These are phyloP conservation scores for Penicillium sp. DNA, from an alignment of 2,329 filamentous ascomycete species.

Conservation along the genomic window DNA sequence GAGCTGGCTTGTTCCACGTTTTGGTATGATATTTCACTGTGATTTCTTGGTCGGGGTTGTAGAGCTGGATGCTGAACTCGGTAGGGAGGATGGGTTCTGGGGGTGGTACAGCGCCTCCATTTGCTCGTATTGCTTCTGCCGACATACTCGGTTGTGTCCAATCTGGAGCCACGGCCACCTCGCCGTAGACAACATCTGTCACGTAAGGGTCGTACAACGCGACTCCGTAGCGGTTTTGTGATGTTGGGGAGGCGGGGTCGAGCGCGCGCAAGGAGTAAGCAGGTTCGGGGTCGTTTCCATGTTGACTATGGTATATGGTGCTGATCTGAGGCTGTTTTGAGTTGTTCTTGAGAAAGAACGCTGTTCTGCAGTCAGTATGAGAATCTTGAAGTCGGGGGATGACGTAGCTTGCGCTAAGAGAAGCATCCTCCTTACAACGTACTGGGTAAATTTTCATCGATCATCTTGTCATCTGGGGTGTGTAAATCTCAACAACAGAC, in stretches of 20 bases:
- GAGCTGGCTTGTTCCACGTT: constrained; percentile 75
- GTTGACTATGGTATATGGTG: constrained; percentile 55
- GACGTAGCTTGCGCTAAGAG: constrained; percentile 13
- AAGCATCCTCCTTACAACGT: constrained; percentile 31
- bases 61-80: constrained; percentile 80
- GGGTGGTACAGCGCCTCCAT: constrained; percentile 64
- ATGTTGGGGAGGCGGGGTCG: constrained; percentile 66
- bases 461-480: constrained; percentile 55
- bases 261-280: constrained; percentile 78
- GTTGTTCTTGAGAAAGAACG: constrained; percentile 60
- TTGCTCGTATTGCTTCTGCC: constrained; percentile 71
- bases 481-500: not conserved
- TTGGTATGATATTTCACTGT: constrained; percentile 66
- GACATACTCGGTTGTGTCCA: constrained; percentile 83
- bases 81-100: constrained; percentile 74
- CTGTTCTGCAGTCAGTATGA: constrained; percentile 34
- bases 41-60: constrained; percentile 88
- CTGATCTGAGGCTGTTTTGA: constrained; percentile 39
- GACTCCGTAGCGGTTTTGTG: constrained; percentile 81
- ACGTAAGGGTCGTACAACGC: constrained; percentile 81
- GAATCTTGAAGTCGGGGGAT: constrained; percentile 8
- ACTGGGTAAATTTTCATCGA: constrained; percentile 90
- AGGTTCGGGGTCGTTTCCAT: constrained; percentile 76
- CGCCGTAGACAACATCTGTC: constrained; percentile 79
- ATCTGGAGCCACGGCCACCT: constrained; percentile 79